Base-by-base conservation (phyloP, 1,284 basidiomycete species). In the Apiotrichum domesticum region DNA sequence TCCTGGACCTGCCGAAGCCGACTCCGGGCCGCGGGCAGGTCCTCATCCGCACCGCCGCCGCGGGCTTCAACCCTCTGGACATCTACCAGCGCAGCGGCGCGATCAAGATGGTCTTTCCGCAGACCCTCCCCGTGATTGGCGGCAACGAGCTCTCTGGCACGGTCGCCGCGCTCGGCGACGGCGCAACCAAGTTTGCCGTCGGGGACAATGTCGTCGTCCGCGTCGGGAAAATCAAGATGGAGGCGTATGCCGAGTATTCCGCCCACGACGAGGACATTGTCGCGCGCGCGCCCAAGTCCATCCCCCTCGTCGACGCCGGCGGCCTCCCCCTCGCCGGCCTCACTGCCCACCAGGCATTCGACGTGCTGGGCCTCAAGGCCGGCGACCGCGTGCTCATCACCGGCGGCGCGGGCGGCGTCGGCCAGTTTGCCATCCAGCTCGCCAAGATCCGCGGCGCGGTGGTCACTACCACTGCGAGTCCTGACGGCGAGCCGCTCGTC, bases 181-280 rank as follows among this genome's bases (percentile, higher is more conserved):
- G 46, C 44, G 60, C 58, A 2, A 40, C 51, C 2, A 3, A 5
- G 8, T 61, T 63, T 35, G 29, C 37, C 1, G 69, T 77, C n/a
- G 82, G 81, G 4, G 79, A 81, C 58, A 69, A 74, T 7, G 78
- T 81, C 9, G 76, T 78, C 7, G 79, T 76, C 8, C 74, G 77
- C 50, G 76, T 80, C 6, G 75, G 77, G 58, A 66, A 77, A 64
- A 69, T 50, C 11, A 49, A 57, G 41, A 59, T 61, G 45, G 74
- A 75, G 55, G 69, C 74, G 4, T 72, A 71, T 56, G 74, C 75
- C 5, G 73, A 81, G 61, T 80, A 79, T 61, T 60, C 76, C 45
- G 74, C 48, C 11, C 5, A 51, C 8, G 41, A 46, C 3, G 61
- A 54, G 3, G 6, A 15, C 4, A 21, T 62, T n/a, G 43, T 54